Evolutionary conservation across 1,284 basidiomycete species (phyloP), one percentile per base, ranked within the genome.

Genomic region (Apiotrichum laibachii): DNA sequence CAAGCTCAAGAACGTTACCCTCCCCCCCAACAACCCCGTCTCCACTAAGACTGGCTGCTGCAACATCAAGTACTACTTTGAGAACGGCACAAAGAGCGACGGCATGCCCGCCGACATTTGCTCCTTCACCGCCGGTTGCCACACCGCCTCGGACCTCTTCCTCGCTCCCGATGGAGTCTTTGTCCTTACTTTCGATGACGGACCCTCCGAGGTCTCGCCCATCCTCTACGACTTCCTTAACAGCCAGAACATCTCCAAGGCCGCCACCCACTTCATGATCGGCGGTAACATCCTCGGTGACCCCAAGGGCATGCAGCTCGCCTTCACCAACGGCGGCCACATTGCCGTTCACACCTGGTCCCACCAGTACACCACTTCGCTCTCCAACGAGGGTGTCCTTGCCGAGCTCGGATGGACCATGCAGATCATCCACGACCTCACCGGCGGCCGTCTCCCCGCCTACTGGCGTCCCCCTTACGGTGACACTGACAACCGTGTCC

Each of bases 321-420:
- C 67, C 42, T 62, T 64, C 59, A 63, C 61, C 34, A 65, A 60
- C n/a, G 73, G 74, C 42, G 71, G 70, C 18, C 75, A 75, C 63
- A 68, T 76, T 51, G 73, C 72, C 55, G 81, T 81, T 7, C 82
- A 83, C 74, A 83, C 82, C 51, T 83, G 81, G 79, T 79, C 79
- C 10, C 81, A 82, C 68, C 73, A 66, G n/a, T 72, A 73, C 63
- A 76, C 80, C 55, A 82, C 83, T 43, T 81, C 80, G 6, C 71
- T 82, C 22, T 77, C 81, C 52, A 83, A 85, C 73, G 82, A 83
- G 67, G 70, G 82, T 59, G 80, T 84, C 55, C 74, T 84, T 11
- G 81, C 78, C 55, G 82, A 83, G 70, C 78, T 85, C 45, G 82
- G 80, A 34, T 80, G 77, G 77, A 79, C 79, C 9, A 73, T 75